Percentiles rank a stretch among this genome's conserved stretches.
Conservation (phyloP, 2,329 filamentous ascomycete genomes). For the Xylariales sp. region DNA sequence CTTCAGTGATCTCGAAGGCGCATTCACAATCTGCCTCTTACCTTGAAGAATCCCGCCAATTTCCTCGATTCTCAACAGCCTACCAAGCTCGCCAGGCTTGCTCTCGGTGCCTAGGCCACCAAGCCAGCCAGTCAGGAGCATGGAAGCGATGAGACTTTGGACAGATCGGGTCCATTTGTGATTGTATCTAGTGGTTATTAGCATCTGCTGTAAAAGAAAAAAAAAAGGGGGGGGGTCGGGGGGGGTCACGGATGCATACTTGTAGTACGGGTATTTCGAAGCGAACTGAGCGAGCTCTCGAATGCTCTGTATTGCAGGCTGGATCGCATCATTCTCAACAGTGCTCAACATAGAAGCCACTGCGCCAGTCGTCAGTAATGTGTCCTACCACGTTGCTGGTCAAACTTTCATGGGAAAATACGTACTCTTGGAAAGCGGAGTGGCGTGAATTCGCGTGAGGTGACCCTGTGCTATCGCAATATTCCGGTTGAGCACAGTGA, state of each 20-base stretch:
- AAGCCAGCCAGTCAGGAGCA: conserved; percentile 67
- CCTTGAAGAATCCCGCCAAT: conserved; percentile 74
- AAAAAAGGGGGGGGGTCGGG: not conserved
- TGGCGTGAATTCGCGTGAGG: conserved; percentile 86
- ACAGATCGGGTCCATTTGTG: conserved; percentile 77
- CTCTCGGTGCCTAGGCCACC: conserved; percentile 62
- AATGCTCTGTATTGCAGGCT: conserved; percentile 67
- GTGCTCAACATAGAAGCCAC: conserved; percentile 66
- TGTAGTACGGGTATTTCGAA: conserved; percentile 92
- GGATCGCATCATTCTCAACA: conserved; percentile 64
- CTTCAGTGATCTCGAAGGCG: no score
- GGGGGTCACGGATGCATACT: conserved; percentile 42
- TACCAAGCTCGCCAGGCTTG: conserved; percentile 51
- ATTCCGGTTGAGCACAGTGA: conserved; percentile 79
- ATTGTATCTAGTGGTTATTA: conserved; percentile 58
- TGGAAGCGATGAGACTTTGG: conserved; percentile 67
- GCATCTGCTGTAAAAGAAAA: no score
- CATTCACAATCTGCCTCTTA: no score
- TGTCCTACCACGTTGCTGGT: not conserved
- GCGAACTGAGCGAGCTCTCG: conserved; percentile 67
- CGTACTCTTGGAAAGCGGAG: conserved; percentile 57
- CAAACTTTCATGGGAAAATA: conserved; percentile 10
- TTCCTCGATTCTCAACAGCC: conserved; percentile 82
- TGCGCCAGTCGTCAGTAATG: conserved; percentile 24
- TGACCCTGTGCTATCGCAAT: conserved; percentile 77